Percentiles rank a stretch among this genome's conserved stretches.
Conservation (phyloP, 2,329 filamentous ascomycete species). For the Lachnellula arida region DNA sequence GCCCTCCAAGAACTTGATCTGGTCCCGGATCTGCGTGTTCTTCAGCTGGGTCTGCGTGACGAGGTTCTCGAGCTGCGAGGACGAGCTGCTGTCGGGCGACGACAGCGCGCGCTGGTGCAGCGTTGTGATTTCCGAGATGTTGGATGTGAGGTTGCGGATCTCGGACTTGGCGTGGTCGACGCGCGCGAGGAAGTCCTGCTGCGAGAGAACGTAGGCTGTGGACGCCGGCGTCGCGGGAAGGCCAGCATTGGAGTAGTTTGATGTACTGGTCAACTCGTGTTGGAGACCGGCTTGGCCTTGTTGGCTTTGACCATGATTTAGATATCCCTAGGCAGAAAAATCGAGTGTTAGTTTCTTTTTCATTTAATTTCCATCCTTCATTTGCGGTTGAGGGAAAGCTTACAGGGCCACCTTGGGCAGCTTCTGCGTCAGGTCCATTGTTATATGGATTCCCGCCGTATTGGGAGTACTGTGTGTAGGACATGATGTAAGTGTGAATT, state of each 20-base stretch:
- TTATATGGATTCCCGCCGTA: slow-evolving; percentile 55
- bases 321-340: slow-evolving; percentile 9
- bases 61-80: slow-evolving; percentile 54
- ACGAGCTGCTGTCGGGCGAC: slow-evolving; percentile 52
- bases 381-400: not conserved
- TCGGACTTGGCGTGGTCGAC: slow-evolving; percentile 63
- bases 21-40: slow-evolving; percentile 72
- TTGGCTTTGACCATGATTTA: slow-evolving; percentile 6
- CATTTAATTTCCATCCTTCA: not conserved
- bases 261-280: slow-evolving; percentile 26
- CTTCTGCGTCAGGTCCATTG: slow-evolving; percentile 41
- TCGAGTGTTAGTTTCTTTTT: slow-evolving; percentile 1
- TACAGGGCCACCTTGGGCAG: slow-evolving; percentile 29
- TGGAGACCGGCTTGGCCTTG: slow-evolving; percentile 11
- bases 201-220: slow-evolving; percentile 44
- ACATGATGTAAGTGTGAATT: slow-evolving; percentile 45
- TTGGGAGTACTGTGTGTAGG: slow-evolving; percentile 56
- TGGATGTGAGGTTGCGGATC: slow-evolving; percentile 61
- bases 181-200: slow-evolving; percentile 64
- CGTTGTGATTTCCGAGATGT: slow-evolving; percentile 62
- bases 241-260: slow-evolving; percentile 26
- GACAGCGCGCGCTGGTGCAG: slow-evolving; percentile 69
- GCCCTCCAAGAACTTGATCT: slow-evolving; percentile 70
- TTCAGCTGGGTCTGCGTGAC: slow-evolving; percentile 66
- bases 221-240: slow-evolving; percentile 19